Evolutionary conservation across 805 yeast genomes (phyloP).

Genomic region (Lachancea quebecensis): DNA sequence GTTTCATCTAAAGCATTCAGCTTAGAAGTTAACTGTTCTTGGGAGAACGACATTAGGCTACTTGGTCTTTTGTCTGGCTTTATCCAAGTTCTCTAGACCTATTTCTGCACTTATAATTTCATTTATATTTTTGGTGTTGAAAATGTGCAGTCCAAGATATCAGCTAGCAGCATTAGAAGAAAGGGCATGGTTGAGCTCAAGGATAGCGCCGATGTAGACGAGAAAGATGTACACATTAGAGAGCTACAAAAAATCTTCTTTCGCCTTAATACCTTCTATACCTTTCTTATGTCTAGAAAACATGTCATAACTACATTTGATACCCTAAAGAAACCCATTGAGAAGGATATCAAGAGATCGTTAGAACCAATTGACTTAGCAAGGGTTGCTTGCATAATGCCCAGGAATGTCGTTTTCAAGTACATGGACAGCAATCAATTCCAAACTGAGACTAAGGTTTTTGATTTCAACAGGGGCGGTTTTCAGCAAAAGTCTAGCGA

Average conservation of each 20-base stretch:
- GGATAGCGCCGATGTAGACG: background rate
- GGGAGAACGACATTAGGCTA: constrained; percentile 21
- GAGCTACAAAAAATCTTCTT: constrained; percentile 44
- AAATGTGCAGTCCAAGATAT: background rate
- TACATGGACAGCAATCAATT: constrained; percentile 76
- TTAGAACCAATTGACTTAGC: constrained; percentile 54
- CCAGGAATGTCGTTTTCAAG: constrained; percentile 61
- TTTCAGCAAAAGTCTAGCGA: constrained; percentile 51
- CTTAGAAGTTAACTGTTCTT: constrained; percentile 24
- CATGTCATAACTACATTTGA: constrained; percentile 54
- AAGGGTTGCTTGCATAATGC: constrained; percentile 51
- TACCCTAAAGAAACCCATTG: constrained; percentile 45
- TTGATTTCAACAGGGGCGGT: constrained; percentile 38
- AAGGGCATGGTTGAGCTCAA: background rate
- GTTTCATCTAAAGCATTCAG: constrained; percentile 28
- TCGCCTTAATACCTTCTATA: constrained; percentile 51
- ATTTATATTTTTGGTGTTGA: background rate
- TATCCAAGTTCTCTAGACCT: background rate
- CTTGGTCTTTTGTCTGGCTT: background rate
- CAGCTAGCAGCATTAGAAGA: background rate
- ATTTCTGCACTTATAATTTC: background rate
- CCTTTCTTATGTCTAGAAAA: constrained; percentile 54
- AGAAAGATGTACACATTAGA: constrained; percentile 19
- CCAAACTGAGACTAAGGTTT: constrained; percentile 33
- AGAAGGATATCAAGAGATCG: constrained; percentile 40